Evolutionary conservation across 1,139 yeast genomes (phyloP).

Genomic region (Scheffersomyces titani): DNA sequence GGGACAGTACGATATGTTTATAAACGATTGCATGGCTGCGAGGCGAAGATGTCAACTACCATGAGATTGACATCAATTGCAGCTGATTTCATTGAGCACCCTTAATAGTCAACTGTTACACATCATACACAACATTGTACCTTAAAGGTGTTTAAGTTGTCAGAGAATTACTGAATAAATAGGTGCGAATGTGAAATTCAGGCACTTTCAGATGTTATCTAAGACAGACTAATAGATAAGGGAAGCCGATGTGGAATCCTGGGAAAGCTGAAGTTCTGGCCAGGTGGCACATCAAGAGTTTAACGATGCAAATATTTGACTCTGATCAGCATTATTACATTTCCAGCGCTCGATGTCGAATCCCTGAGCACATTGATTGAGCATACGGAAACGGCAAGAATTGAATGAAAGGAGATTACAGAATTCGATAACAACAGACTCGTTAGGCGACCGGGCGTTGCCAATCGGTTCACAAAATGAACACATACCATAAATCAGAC

Average conservation of each 20-base stretch:
- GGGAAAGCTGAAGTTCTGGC: neutral
- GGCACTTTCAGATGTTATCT: neutral
- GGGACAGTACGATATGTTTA: neutral
- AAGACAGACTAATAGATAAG: neutral
- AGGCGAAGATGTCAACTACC: neutral
- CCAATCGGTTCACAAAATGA: neutral
- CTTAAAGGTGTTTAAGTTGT: neutral
- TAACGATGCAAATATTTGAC: neutral
- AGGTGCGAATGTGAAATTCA: neutral
- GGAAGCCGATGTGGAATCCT: neutral
- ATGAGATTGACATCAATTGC: neutral
- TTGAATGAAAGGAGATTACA: neutral
- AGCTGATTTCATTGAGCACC: too few relatives aligned
- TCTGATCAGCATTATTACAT: neutral
- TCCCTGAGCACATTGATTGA: neutral
- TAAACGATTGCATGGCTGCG: neutral
- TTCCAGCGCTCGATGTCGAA: neutral
- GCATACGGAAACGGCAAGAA: neutral
- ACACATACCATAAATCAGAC: slow-evolving; percentile 61
- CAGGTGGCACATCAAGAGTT: neutral
- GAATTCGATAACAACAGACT: neutral
- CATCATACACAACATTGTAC: neutral
- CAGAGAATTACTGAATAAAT: neutral
- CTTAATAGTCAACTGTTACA: neutral
- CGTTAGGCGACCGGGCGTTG: neutral